These are phyloP conservation scores for Alternaria postmessia DNA, from an alignment of 2,329 filamentous ascomycete species.

Conservation along the genomic window DNA sequence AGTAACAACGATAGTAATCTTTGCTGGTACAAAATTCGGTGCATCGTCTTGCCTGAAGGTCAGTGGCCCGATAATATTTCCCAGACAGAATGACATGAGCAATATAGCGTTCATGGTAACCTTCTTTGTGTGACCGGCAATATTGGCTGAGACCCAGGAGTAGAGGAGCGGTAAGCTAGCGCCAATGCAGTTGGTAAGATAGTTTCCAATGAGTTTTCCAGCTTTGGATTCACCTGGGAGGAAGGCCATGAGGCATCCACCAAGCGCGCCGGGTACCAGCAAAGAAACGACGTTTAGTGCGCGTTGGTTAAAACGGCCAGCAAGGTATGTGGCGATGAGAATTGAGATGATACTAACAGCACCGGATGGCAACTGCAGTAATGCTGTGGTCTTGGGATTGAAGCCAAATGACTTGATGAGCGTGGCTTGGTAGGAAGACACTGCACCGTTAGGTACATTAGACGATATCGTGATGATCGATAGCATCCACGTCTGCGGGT, in stretches of 20 bases:
- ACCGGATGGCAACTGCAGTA: constrained; percentile 41
- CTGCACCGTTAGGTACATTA: constrained; percentile 50
- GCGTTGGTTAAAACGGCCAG: constrained; percentile 34
- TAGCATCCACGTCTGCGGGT: constrained; percentile 52
- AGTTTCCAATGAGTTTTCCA: constrained; percentile 48
- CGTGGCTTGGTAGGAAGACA: constrained; percentile 43
- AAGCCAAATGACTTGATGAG: constrained; percentile 50
- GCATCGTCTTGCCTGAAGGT: constrained; percentile 51
- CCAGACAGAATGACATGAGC: constrained; percentile 53
- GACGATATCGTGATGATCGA: constrained; percentile 44
- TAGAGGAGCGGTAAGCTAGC: constrained; percentile 42
- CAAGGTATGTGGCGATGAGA: constrained; percentile 33
- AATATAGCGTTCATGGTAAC: constrained; percentile 64
- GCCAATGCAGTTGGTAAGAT: constrained; percentile 56
- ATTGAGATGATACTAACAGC: constrained; percentile 33
- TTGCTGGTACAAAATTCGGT: constrained; percentile 52
- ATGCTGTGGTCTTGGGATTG: constrained; percentile 39
- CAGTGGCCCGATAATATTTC: constrained; percentile 54
- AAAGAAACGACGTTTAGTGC: constrained; percentile 28
- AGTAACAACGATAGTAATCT: constrained; percentile 51
- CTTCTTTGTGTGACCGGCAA: constrained; percentile 53
- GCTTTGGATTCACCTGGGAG: constrained; percentile 22
- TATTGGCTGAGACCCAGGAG: constrained; percentile 59
- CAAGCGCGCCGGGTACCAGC: constrained; percentile 30
- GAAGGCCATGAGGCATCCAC: constrained; percentile 34